These are phyloP conservation scores for Pyricularia sp. DNA, from an alignment of 2,329 filamentous ascomycete species.

Conservation along the genomic window DNA sequence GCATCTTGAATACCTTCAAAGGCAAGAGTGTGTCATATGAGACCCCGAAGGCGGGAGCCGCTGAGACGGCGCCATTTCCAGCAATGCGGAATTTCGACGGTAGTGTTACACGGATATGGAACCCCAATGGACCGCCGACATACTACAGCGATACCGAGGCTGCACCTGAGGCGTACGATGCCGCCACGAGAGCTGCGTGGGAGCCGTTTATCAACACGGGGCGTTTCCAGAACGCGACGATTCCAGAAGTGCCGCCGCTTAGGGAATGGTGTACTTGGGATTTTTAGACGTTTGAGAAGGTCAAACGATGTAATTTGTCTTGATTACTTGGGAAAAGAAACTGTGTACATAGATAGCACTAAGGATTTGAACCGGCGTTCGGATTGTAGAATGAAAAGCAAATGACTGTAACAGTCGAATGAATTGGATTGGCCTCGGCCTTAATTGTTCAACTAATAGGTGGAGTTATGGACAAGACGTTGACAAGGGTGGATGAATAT, in stretches of 20 bases:
- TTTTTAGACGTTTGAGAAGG: constrained; percentile 37
- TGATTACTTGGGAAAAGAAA: background rate
- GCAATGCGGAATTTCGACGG: constrained; percentile 43
- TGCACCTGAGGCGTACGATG: constrained; percentile 38
- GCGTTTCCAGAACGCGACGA: constrained; percentile 57
- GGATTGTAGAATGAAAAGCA: background rate
- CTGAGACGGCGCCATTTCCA: constrained; percentile 22
- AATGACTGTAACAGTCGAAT: background rate
- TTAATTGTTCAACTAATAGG: background rate
- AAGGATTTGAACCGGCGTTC: background rate
- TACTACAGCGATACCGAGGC: constrained; percentile 56
- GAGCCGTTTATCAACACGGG: constrained; percentile 54
- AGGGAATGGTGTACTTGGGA: constrained; percentile 68
- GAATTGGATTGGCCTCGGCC: background rate
- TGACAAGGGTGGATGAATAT: background rate
- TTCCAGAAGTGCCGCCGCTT: constrained; percentile 72
- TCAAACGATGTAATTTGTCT: background rate
- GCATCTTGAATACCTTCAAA: constrained; percentile 20
- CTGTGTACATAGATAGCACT: background rate
- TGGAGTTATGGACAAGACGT: background rate
- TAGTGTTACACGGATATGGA: constrained; percentile 58
- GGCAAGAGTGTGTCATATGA: constrained; percentile 21
- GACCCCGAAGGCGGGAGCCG: constrained; percentile 31
- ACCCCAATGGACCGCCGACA: constrained; percentile 58
- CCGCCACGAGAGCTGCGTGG: constrained; percentile 46